These are phyloP conservation scores for Porodaedalea pini DNA, from an alignment of 1,284 basidiomycete species.

Conservation along the genomic window DNA sequence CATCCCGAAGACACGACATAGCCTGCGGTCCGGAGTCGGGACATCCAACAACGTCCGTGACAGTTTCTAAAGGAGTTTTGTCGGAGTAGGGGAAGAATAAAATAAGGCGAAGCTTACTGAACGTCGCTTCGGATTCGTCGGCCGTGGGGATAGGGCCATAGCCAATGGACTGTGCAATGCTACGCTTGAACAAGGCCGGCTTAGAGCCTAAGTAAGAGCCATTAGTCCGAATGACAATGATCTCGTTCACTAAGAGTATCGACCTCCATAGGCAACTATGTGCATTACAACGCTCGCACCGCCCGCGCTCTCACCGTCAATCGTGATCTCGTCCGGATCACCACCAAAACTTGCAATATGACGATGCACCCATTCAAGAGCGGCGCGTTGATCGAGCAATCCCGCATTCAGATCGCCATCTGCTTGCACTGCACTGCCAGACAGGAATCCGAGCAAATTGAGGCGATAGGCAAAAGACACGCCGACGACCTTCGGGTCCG, in stretches of 20 bases:
- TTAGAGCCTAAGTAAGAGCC: constrained; percentile 30
- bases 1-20: constrained; percentile 38
- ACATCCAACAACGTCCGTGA: constrained; percentile 34
- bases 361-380: constrained; percentile 44
- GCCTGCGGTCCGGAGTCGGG: constrained; percentile 28
- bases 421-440: constrained; percentile 34
- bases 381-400: constrained; percentile 45
- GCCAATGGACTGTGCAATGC: constrained; percentile 42
- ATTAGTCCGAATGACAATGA: not conserved
- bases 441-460: constrained; percentile 51
- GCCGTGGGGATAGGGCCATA: constrained; percentile 37
- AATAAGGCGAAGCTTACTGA: constrained; percentile 27
- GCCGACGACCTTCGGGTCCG: constrained; percentile 47
- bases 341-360: constrained; percentile 44
- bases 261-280: constrained; percentile 41
- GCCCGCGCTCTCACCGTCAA: constrained; percentile 45
- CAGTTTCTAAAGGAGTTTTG: constrained; percentile 28
- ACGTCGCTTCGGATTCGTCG: constrained; percentile 32
- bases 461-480: constrained; percentile 56
- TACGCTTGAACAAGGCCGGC: constrained; percentile 37
- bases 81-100: not conserved
- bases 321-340: constrained; percentile 38
- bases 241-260: constrained; percentile 2
- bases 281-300: constrained; percentile 44
- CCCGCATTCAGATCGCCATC: constrained; percentile 41